Evolutionary conservation across 257 asterid genomes (phyloP), one percentile per base, ranked within the genome.

Genomic region (Parsonsia alboflavescens): DNA sequence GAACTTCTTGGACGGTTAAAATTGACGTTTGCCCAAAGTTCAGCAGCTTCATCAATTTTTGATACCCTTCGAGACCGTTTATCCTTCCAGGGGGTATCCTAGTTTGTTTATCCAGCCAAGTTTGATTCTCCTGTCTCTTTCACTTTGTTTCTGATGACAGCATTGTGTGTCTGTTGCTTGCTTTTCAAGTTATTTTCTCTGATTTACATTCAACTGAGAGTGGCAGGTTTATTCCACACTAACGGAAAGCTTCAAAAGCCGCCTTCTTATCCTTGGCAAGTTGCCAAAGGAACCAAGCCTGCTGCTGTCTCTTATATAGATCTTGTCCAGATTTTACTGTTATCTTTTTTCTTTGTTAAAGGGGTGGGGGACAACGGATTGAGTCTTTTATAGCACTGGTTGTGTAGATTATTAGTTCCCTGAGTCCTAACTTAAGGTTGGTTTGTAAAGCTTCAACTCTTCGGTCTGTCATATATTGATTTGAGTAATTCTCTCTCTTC

Each of bases 51-150:
- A 3, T 88, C 97, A 52, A 85, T 92, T 68, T 85, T 90, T 39
- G 97, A 88, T 78, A 84, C 97, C 13, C 89, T 92, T 30, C 86
- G 98, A 73, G 98, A 93, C 54, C 89, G 93, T 19, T 80, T 87
- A 73, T 86, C 96, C 62, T 92, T 92, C 82, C 96, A 84, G 76
- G 93, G 97, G 39, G 86, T 87, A 76, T 90, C 93, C 30, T 93
- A 89, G 84, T 65, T 53, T 42, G 39, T 56, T 39, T 68, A 22
- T 53, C 4, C 24, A 0, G 26, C 39, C 39, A 33, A 33, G 3
- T 33, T 33, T 36, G 7, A 64, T 16, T 33, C 28, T 33, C 6
- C 17, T 0, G 16, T 36, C 1, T 36, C 9, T 39, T 7, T 39
- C 3, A 28, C 70, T 64, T 64, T 9, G 4, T 17, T 15, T 19